Evolutionary conservation across 2,329 filamentous ascomycete species (phyloP), one percentile per base, ranked within the genome.

Genomic region (Penicillium sp.): DNA sequence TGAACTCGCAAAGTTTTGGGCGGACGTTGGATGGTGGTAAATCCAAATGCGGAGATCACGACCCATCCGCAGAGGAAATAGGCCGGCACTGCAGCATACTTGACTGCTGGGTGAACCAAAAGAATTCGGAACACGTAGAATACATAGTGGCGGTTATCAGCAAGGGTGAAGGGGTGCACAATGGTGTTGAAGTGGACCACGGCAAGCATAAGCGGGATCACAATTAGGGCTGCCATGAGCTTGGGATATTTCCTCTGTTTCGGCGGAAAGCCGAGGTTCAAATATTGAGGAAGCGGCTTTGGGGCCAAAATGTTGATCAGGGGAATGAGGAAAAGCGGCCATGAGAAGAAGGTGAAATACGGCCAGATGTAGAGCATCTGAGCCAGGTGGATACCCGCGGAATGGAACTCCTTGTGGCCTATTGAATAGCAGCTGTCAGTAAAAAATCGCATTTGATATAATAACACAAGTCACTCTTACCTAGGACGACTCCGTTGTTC

Each of bases 301-400:
- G 70, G 69, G 15, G 75, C 59, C n/a, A 78, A 27, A 21, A 72
- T 58, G 31, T 76, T 68, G 17, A 83, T 67, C 6, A 88, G 51
- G 2, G 81, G 79, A 0, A 86, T 84, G 0, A 89, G 62, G 4
- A 93, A 76, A 0, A 97, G 80, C 0, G 94, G 93, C 49, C 87
- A 85, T 0, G 93, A 96, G 78, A 97, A 97, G 77, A 97, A 96
- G 37, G 85, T 78, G 57, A 96, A 87, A 61, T 96, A 89, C 0
- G 93, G 89, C 89, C 92, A 96, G 64, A 97, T 88, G 70, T 99
- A 99, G 19, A 97, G 87, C 84, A 99, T 90, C 75, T 99, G 94
- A 0, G 93, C 84, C 6, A 94, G 77, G 70, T 99, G 93, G 13
- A 97, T 78, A 1, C 92, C 94, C 0, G 93, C 92, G 33, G 94